Conservation (phyloP, 805 yeast species). For the Metschnikowia anglica region DNA sequence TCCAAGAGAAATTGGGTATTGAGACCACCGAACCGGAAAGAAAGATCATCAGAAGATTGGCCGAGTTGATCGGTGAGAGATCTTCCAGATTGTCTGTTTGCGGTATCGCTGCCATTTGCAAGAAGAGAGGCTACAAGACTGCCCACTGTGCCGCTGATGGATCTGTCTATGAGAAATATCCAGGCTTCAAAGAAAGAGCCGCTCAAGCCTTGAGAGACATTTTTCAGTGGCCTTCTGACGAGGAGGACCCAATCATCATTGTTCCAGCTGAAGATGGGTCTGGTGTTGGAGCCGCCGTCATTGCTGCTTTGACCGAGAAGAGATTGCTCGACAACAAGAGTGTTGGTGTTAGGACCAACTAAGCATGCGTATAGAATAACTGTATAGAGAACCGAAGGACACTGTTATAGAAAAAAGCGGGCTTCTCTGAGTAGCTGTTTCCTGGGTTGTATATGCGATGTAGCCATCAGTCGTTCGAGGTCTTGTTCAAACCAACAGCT, state of each 20-base stretch:
- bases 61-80: constrained; percentile 87
- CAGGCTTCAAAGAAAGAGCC: constrained; percentile 86
- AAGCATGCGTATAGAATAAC: background rate
- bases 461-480: no score
- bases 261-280: constrained; percentile 97
- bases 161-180: constrained; percentile 91
- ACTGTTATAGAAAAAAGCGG: no score
- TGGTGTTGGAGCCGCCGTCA: constrained; percentile 98
- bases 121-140: constrained; percentile 73
- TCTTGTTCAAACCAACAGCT: no score
- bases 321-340: constrained; percentile 71
- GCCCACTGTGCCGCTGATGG: constrained; percentile 97
- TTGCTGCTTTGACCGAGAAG: constrained; percentile 89
- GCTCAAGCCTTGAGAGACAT: constrained; percentile 86
- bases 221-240: constrained; percentile 65
- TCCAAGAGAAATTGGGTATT: constrained; percentile 58
- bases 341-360: constrained; percentile 46
- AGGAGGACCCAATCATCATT: constrained; percentile 77
- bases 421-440: background rate
- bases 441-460: no score
- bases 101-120: constrained; percentile 92
- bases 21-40: constrained; percentile 75
- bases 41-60: constrained; percentile 73
- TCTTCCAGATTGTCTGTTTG: constrained; percentile 90
- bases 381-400: background rate